Evolutionary conservation across 2,329 filamentous ascomycete species (phyloP).

Genomic region (Paramyrothecium sp.): DNA sequence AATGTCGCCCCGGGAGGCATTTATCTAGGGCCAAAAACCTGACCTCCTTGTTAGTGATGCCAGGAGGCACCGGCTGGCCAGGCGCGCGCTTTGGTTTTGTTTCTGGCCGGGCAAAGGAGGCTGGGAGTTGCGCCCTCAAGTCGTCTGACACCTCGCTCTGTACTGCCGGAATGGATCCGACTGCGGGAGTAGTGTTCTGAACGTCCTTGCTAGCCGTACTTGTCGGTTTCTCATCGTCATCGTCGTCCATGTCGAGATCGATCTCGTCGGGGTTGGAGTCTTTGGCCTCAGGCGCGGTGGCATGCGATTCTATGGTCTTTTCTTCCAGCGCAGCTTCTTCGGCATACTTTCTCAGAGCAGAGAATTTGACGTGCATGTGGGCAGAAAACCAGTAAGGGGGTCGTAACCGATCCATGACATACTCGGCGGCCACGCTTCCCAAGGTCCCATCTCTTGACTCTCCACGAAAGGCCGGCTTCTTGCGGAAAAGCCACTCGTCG

Average conservation of each 20-base stretch:
- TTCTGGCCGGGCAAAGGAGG: constrained; percentile 60
- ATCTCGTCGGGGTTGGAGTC: constrained; percentile 65
- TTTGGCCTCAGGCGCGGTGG: constrained; percentile 6
- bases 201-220: constrained; percentile 7
- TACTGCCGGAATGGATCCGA: constrained; percentile 1
- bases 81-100: constrained; percentile 38
- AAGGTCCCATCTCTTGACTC: constrained; percentile 76
- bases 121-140: constrained; percentile 72
- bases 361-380: constrained; percentile 87
- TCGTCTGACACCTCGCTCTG: constrained; percentile 53
- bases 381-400: constrained; percentile 91
- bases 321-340: constrained; percentile 32
- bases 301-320: constrained; percentile 3
- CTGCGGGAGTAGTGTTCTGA: constrained; percentile 10
- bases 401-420: constrained; percentile 77
- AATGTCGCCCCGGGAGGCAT: constrained; percentile 75
- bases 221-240: constrained; percentile 31
- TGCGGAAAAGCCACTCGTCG: constrained; percentile 62
- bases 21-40: constrained; percentile 91
- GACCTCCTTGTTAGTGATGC: constrained; percentile 76
- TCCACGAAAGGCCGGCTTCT: constrained; percentile 71
- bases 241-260: constrained; percentile 63
- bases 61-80: constrained; percentile 64
- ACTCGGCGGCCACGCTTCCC: constrained; percentile 76
- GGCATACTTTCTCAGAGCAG: constrained; percentile 62